Base-by-base conservation (phyloP, 352 stramenopile species). In the Pythium coloratum region DNA sequence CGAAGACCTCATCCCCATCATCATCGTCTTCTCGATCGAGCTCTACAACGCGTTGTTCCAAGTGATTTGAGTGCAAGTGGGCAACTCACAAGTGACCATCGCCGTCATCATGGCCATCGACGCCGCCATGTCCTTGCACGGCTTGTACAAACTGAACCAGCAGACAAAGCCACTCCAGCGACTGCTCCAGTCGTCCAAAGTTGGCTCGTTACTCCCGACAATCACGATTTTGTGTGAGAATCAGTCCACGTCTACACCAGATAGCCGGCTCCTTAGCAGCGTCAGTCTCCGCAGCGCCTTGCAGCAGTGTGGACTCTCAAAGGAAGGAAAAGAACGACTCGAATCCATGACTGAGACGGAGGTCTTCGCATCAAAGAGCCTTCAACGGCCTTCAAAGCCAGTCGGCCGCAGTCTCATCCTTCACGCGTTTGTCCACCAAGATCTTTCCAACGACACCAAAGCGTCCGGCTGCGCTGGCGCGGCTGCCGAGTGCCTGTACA, bases 11-110 rank as follows among this genome's bases (percentile, higher is more conserved):
- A 69, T 75, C 6, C 76, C 71, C 20, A 24, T 24, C 20, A 24
- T 69, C 6, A 59, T 66, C 28, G 71, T 75, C 9, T 77, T 78
- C 54, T 72, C 69, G 0, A 63, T 78, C 50, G 64, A 80, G 28
- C 62, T 80, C 24, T 80, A 76, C 60, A 71, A 76, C 38, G 44
- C 67, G 12, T 26, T 80, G 0, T 82, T 76, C 42, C 20, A 78
- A 18, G 63, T 70, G 6, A 72, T 58, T 3, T 76, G 68, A 49
- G 76, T 80, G 56, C 67, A 80, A 32, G 57, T 46, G 24, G 61
- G 63, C 7, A 59, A 34, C 16, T 74, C 69, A 4, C 13, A 34
- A 4, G 20, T 51, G 26, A 59, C 60, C 5, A 46, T 49, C 10
- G 55, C 51, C 46, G 33, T 50, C 7, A 70, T 70, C 55, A 61